A percentile compares a stretch with the other conserved stretches of the same genome.
Evolutionary conservation across 1,284 basidiomycete genomes (phyloP).

Genomic region (Paramarasmius palmivorus): DNA sequence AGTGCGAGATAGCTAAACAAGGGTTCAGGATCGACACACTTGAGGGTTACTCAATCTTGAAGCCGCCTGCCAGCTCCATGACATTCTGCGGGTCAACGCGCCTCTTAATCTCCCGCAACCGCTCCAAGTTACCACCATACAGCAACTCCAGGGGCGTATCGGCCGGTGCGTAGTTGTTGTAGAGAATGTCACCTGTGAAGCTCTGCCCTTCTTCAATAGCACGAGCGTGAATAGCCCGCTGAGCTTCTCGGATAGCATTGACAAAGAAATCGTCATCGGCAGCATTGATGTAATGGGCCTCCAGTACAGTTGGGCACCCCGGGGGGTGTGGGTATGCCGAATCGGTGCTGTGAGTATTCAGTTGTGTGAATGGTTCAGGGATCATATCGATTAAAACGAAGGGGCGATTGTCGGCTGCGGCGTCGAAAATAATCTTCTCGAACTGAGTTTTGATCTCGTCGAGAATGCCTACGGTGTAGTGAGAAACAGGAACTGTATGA

Average conservation of each 20-base stretch:
- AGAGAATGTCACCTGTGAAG: background rate
- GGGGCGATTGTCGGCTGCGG: background rate
- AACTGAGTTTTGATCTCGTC: background rate
- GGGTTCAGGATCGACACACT: too few relatives aligned
- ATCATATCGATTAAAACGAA: background rate
- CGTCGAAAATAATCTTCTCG: background rate
- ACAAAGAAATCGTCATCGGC: background rate
- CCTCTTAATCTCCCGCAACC: too few relatives aligned
- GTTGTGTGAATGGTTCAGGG: background rate
- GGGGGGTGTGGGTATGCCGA: background rate
- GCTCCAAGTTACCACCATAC: background rate
- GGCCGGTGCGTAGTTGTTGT: background rate
- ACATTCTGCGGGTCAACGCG: too few relatives aligned
- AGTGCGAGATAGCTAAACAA: too few relatives aligned
- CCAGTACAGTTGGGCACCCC: background rate
- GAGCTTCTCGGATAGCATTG: background rate
- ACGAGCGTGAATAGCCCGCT: background rate
- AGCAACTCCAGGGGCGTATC: conserved; percentile 1
- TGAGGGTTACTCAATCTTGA: too few relatives aligned
- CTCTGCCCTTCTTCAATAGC: background rate
- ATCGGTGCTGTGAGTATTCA: background rate
- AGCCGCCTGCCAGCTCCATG: too few relatives aligned
- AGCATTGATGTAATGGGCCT: background rate
- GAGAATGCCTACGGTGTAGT: background rate
- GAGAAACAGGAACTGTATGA: background rate